These are phyloP conservation scores for Pholiota conissans DNA, from an alignment of 768 basidiomycete genomes.

Conservation along the genomic window DNA sequence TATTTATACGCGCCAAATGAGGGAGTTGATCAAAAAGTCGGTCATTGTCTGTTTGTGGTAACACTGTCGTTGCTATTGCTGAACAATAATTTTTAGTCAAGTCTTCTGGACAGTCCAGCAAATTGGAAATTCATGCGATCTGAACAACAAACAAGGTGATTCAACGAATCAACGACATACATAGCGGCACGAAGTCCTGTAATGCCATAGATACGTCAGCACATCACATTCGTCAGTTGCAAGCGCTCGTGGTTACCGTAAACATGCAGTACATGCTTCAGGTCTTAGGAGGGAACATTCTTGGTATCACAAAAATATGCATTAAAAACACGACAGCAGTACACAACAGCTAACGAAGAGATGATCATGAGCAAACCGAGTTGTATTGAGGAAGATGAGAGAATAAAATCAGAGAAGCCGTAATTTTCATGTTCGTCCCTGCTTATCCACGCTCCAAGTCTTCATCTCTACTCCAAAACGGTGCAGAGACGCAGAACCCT, in stretches of 20 bases:
- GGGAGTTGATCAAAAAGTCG: background rate
- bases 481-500: conserved; percentile 33
- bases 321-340: background rate
- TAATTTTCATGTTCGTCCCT: conserved; percentile 54
- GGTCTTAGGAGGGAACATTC: background rate
- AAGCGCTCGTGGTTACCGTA: no score
- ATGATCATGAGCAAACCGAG: background rate
- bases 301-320: background rate
- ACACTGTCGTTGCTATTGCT: background rate
- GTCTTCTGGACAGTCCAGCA: background rate
- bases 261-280: background rate
- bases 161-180: no score
- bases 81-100: background rate
- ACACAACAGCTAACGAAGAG: background rate
- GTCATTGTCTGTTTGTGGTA: no score
- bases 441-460: conserved; percentile 31
- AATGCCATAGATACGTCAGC: no score
- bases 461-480: conserved; percentile 52
- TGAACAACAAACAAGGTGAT: background rate
- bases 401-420: conserved; percentile 61
- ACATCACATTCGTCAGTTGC: no score
- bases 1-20: background rate
- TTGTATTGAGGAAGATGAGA: background rate
- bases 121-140: background rate
- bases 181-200: no score